These are phyloP conservation scores for Paralagenidium karlingii DNA, from an alignment of 352 stramenopile species.

Conservation along the genomic window DNA sequence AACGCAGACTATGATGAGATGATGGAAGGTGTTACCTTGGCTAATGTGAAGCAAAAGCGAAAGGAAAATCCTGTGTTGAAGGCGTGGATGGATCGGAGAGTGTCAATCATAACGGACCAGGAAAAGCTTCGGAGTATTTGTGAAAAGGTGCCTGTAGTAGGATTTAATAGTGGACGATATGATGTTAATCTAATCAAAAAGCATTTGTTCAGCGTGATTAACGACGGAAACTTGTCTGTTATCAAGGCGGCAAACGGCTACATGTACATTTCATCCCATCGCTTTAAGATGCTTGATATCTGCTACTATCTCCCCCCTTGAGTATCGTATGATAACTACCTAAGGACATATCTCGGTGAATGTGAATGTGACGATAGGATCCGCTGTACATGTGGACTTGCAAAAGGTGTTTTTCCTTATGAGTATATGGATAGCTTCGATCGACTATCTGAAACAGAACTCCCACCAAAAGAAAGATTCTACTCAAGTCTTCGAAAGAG, in stretches of 20 bases:
- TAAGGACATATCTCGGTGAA: background rate
- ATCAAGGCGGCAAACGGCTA: background rate
- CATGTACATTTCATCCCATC: background rate
- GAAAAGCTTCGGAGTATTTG: too few species aligned
- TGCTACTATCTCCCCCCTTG: background rate
- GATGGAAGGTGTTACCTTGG: too few species aligned
- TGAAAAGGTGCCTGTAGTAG: too few species aligned
- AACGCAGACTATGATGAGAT: too few species aligned
- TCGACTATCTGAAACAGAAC: background rate
- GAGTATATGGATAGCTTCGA: background rate
- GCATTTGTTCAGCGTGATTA: background rate
- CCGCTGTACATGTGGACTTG: background rate
- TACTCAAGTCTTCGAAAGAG: too few species aligned
- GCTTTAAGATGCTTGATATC: background rate
- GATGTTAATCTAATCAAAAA: slow-evolving; percentile 1
- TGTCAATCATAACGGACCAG: too few species aligned
- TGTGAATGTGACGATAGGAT: background rate
- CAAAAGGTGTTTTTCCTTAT: slow-evolving; percentile 1
- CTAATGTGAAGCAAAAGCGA: too few species aligned
- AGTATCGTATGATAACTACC: slow-evolving; percentile 1
- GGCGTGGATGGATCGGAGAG: too few species aligned
- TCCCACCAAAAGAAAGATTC: background rate
- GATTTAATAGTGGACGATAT: slow-evolving; percentile 1
- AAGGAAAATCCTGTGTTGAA: too few species aligned
- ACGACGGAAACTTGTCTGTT: background rate